Conservation (phyloP, 441 rosid genomes). For the Mallotus japonicus region DNA sequence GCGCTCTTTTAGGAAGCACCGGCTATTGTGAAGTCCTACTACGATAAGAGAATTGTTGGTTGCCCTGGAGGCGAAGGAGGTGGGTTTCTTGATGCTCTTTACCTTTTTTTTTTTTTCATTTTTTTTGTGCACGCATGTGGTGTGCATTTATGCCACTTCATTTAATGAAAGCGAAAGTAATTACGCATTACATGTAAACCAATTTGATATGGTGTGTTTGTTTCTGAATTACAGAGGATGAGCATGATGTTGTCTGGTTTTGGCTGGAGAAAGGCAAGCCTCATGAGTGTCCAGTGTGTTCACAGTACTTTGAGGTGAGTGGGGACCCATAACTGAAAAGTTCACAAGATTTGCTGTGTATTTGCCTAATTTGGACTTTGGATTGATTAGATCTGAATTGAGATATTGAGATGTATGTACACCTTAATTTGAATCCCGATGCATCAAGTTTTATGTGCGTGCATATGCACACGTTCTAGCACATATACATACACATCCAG, state of each 20-base stretch:
- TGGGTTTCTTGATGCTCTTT: constrained; percentile 26
- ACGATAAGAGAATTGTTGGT: constrained; percentile 78
- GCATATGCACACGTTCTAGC: neutral
- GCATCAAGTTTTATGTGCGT: neutral
- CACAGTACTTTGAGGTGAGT: constrained; percentile 86
- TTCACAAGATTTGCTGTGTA: neutral
- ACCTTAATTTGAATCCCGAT: neutral
- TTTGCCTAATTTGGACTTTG: neutral
- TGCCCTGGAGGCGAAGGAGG: constrained; percentile 93
- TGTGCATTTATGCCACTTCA: neutral
- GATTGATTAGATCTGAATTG: neutral
- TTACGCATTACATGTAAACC: neutral
- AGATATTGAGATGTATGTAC: neutral
- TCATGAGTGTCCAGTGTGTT: constrained; percentile 86
- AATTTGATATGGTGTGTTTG: constrained; percentile 7
- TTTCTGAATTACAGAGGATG: constrained; percentile 62
- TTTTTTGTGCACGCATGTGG: no score
- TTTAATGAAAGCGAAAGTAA: neutral
- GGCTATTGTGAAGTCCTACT: constrained; percentile 65
- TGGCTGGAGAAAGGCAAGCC: constrained; percentile 95
- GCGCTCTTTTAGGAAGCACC: constrained; percentile 56
- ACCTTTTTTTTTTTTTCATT: neutral
- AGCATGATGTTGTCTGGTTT: constrained; percentile 97
- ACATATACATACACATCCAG: neutral
- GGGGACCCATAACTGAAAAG: constrained; percentile 11